These are phyloP conservation scores for Calonectria hawksworthii DNA, from an alignment of 2,329 filamentous ascomycete species.

Conservation along the genomic window DNA sequence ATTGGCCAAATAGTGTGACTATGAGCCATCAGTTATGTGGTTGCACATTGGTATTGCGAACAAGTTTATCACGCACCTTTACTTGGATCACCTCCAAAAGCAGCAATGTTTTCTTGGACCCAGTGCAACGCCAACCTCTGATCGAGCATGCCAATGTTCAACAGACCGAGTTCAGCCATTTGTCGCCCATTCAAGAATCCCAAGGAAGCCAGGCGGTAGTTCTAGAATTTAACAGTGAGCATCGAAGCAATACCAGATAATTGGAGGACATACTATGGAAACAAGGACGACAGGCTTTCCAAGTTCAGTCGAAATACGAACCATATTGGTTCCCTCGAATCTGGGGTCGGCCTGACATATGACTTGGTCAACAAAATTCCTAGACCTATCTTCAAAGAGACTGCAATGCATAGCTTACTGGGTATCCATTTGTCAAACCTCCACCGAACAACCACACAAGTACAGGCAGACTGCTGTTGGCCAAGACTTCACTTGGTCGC, in stretches of 20 bases:
- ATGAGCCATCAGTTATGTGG: not conserved
- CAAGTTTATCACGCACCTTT: not conserved
- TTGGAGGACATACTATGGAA: not conserved
- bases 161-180: not conserved
- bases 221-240: not conserved
- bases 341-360: not conserved
- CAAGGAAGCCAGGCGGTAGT: not conserved
- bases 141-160: not conserved
- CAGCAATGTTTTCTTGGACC: not conserved
- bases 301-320: not conserved
- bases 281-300: not conserved
- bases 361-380: not conserved
- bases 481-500: not conserved
- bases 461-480: not conserved
- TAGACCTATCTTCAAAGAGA: too few relatives aligned
- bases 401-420: not conserved
- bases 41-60: not conserved
- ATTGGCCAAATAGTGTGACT: not conserved
- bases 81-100: not conserved
- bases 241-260: too few relatives aligned
- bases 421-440: not conserved
- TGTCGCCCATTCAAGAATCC: not conserved
- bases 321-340: slow-evolving; percentile 6
- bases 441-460: not conserved
- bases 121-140: not conserved